Percentiles rank a stretch among this genome's conserved stretches.
Conservation (phyloP, 768 basidiomycete genomes). For the Tricholoma matsutake region DNA sequence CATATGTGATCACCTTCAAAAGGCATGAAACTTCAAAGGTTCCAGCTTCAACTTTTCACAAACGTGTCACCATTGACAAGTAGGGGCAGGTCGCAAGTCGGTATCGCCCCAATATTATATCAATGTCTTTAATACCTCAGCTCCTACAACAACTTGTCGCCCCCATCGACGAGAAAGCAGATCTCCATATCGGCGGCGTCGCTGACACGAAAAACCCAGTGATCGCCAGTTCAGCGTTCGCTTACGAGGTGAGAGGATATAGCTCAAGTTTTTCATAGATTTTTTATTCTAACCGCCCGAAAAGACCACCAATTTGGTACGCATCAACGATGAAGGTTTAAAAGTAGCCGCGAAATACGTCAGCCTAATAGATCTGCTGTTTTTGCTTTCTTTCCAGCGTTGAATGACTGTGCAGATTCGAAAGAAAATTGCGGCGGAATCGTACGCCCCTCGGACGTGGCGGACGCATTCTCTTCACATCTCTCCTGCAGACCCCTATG, state of each 20-base stretch:
- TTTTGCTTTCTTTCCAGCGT: conserved; percentile 4
- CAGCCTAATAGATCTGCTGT: conserved; percentile 17
- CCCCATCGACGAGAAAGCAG: conserved; percentile 26
- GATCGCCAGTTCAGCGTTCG: conserved; percentile 52
- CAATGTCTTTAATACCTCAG: background rate
- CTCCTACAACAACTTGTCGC: background rate
- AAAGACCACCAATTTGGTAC: conserved; percentile 60
- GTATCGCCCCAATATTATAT: background rate
- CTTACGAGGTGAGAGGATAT: conserved; percentile 45
- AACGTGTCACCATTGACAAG: background rate
- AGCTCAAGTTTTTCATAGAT: background rate
- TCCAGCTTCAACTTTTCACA: too few relatives aligned
- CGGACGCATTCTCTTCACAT: conserved; percentile 74
- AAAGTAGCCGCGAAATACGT: conserved; percentile 66
- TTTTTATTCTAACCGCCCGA: conserved; percentile 4
- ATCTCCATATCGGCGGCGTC: conserved; percentile 17
- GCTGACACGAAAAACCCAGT: conserved; percentile 50
- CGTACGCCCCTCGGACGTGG: conserved; percentile 82
- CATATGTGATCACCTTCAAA: too few relatives aligned
- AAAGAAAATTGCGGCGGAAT: conserved; percentile 51
- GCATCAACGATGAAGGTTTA: conserved; percentile 58
- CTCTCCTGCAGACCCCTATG: conserved; percentile 63
- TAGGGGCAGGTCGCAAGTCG: background rate
- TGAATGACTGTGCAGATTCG: conserved; percentile 49
- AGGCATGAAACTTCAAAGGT: too few relatives aligned